Evolutionary conservation across 306 rosid species (phyloP).

Genomic region (Vicia faba): DNA sequence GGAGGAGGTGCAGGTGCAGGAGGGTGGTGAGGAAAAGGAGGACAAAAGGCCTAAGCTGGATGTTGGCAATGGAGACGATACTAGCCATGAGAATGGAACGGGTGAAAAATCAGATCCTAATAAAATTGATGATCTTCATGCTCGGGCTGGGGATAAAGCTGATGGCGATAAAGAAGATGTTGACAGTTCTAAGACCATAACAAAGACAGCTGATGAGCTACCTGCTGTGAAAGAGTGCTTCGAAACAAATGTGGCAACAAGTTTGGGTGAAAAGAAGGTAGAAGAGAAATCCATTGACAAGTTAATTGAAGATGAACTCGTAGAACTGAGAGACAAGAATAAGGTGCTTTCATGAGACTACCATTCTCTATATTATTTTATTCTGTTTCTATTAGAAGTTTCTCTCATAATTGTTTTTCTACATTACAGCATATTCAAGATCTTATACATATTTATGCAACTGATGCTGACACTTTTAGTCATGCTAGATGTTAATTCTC

Average conservation of each 20-base stretch:
- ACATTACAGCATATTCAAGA: constrained; percentile 6
- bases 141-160: constrained; percentile 44
- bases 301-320: constrained; percentile 80
- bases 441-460: background rate
- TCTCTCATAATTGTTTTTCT: constrained; percentile 23
- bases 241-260: constrained; percentile 46
- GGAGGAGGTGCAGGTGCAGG: constrained; percentile 38
- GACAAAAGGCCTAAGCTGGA: constrained; percentile 49
- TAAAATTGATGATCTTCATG: constrained; percentile 40
- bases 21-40: constrained; percentile 40
- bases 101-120: constrained; percentile 46
- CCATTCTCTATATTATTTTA: background rate
- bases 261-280: constrained; percentile 45
- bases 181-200: constrained; percentile 33
- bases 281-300: constrained; percentile 73
- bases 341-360: constrained; percentile 58
- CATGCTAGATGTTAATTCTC: constrained; percentile 14
- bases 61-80: constrained; percentile 35
- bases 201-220: constrained; percentile 51
- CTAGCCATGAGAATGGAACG: constrained; percentile 31
- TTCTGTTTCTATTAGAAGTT: no score
- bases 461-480: constrained; percentile 6
- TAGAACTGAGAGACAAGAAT: constrained; percentile 72
- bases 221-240: constrained; percentile 64
- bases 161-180: constrained; percentile 38